Evolutionary conservation across 2,329 filamentous ascomycete species (phyloP).

Genomic region (Coccinonectria pachysandricola): DNA sequence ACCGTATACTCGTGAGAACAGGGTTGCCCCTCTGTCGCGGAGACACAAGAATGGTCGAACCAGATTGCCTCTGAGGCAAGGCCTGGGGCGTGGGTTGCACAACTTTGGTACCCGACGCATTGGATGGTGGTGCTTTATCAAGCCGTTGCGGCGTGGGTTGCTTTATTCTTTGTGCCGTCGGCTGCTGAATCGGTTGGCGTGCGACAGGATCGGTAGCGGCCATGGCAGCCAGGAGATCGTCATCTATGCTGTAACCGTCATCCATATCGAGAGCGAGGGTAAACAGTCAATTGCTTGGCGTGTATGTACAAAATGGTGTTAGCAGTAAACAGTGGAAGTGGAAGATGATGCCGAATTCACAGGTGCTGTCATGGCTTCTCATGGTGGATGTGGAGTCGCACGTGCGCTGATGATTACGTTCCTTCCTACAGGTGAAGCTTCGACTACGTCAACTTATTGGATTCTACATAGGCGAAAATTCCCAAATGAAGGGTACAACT

Average conservation of each 20-base stretch:
- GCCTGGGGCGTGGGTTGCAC: constrained; percentile 84
- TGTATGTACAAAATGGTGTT: no score
- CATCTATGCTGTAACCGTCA: constrained; percentile 48
- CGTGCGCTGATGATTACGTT: no score
- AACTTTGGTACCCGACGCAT: constrained; percentile 41
- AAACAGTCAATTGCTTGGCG: no score
- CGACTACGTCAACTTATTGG: no score
- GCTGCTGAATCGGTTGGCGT: constrained; percentile 25
- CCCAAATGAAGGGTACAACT: no score
- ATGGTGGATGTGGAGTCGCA: no score
- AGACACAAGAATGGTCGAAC: constrained; percentile 79
- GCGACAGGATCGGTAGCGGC: constrained; percentile 34
- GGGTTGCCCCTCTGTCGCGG: constrained; percentile 92
- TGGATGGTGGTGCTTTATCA: constrained; percentile 37
- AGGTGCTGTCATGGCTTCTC: no score
- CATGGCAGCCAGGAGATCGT: constrained; percentile 45
- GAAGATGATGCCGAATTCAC: no score
- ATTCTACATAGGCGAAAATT: no score
- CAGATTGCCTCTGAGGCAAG: constrained; percentile 53
- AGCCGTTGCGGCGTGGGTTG: constrained; percentile 46
- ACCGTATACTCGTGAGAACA: constrained; percentile 70
- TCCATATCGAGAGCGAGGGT: constrained; percentile 35
- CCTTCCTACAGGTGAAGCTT: no score
- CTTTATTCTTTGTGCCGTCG: constrained; percentile 31
- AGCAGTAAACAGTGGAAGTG: no score